phyloP scores from a whole-genome alignment of 148 eudicot species.

The Dysphania ambrosioides region DNA sequence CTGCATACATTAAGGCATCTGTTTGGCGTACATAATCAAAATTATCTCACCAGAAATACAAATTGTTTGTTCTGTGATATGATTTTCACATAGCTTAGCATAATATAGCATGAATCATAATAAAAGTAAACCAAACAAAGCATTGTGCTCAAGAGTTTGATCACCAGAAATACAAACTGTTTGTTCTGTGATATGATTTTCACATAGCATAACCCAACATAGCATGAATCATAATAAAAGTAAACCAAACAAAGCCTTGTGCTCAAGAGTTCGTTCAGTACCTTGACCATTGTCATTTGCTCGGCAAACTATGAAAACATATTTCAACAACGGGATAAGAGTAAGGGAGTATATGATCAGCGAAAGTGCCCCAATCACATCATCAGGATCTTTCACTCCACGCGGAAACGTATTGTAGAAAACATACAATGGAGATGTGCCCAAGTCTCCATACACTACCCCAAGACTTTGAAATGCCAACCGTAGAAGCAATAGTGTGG shows the following conservation, averaged over 20 bases:
- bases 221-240: neutral
- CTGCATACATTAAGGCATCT: neutral
- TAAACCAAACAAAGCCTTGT: neutral
- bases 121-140: neutral
- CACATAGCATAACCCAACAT: too few species aligned
- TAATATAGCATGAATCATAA: neutral
- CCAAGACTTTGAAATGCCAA: slow-evolving; percentile 97
- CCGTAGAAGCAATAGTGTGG: slow-evolving; percentile 67
- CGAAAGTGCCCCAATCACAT: slow-evolving; percentile 92
- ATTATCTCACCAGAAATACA: neutral
- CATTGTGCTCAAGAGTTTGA: slow-evolving; percentile 10
- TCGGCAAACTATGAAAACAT: slow-evolving; percentile 82
- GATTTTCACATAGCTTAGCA: too few species aligned
- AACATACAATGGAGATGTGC: slow-evolving; percentile 96
- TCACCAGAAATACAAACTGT: neutral
- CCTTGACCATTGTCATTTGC: slow-evolving; percentile 99
- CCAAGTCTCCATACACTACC: slow-evolving; percentile 96
- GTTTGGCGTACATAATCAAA: neutral
- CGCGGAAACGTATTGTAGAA: slow-evolving; percentile 87
- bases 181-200: neutral
- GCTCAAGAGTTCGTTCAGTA: slow-evolving; percentile 23
- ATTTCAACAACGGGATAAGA: slow-evolving; percentile 82
- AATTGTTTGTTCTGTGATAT: neutral
- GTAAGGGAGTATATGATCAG: slow-evolving; percentile 93
- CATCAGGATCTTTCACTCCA: slow-evolving; percentile 63